Percentiles rank a stretch among this genome's conserved stretches.
These are phyloP conservation scores for Parathielavia appendiculata DNA, from an alignment of 495 filamentous ascomycete genomes.

Conservation along the genomic window DNA sequence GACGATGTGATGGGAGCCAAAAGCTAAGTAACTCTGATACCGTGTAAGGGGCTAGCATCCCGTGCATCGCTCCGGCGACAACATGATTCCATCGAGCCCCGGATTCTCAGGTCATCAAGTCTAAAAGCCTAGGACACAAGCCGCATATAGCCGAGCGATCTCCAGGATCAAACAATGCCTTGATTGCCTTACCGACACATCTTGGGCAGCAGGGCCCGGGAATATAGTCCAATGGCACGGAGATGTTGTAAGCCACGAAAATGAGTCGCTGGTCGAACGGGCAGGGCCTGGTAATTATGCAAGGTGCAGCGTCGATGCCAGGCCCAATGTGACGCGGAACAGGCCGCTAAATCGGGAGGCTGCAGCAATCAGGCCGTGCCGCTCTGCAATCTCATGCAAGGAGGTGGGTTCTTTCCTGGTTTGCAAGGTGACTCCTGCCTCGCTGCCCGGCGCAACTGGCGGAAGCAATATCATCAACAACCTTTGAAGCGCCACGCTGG, in stretches of 20 bases:
- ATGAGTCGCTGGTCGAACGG: neutral
- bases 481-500: too few species aligned
- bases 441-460: neutral
- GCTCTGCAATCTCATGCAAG: neutral
- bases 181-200: neutral
- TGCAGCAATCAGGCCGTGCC: slow-evolving; percentile 4
- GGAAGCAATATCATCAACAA: neutral
- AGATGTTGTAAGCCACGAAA: neutral
- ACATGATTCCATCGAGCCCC: neutral
- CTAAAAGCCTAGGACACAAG: too few species aligned
- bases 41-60: neutral
- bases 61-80: neutral
- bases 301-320: neutral
- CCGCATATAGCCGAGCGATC: neutral
- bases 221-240: neutral
- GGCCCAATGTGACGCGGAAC: neutral
- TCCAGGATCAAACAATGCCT: neutral
- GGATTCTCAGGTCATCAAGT: too few species aligned
- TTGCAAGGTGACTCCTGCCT: too few species aligned
- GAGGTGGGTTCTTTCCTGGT: neutral
- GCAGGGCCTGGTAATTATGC: neutral
- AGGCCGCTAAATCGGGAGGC: neutral
- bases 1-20: neutral
- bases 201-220: neutral
- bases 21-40: neutral